Evolutionary conservation across 441 rosid species (phyloP).

Genomic region (Corymbia citriodora): DNA sequence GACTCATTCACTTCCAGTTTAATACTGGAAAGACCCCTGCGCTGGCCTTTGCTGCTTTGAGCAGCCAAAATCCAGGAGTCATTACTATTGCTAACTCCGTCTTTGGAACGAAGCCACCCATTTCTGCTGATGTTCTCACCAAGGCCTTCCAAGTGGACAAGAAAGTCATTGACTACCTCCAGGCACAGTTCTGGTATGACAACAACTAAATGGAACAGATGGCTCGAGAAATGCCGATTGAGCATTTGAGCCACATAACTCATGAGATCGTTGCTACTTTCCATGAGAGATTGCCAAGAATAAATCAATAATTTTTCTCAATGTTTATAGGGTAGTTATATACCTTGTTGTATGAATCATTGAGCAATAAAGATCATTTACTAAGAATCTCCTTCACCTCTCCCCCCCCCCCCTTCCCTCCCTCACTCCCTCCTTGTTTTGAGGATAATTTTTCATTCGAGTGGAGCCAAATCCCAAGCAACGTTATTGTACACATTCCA

Average conservation of each 20-base stretch:
- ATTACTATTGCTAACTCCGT: not conserved
- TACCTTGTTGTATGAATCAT: not conserved
- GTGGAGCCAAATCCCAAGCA: not conserved
- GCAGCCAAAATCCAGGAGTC: not conserved
- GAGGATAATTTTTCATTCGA: not conserved
- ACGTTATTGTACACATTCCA: not conserved
- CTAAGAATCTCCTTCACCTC: not conserved
- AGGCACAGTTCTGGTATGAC: not conserved
- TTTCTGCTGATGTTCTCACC: not conserved
- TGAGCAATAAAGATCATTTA: no score
- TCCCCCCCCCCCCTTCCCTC: not conserved
- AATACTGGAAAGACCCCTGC: not conserved
- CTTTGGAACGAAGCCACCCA: not conserved
- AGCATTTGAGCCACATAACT: not conserved
- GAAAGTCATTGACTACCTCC: not conserved
- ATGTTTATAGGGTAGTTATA: not conserved
- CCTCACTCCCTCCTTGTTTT: not conserved
- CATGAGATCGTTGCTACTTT: not conserved
- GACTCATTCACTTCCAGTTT: not conserved
- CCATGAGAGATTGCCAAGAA: not conserved
- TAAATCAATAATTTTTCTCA: not conserved
- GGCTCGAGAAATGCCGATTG: not conserved
- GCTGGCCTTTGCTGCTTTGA: not conserved
- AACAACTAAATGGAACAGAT: not conserved
- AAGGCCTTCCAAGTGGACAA: slow-evolving; percentile 2